Percentiles rank a stretch among this genome's conserved stretches.
Conservation (phyloP, 805 yeast species). For the Wickerhamiella sorbophila region DNA sequence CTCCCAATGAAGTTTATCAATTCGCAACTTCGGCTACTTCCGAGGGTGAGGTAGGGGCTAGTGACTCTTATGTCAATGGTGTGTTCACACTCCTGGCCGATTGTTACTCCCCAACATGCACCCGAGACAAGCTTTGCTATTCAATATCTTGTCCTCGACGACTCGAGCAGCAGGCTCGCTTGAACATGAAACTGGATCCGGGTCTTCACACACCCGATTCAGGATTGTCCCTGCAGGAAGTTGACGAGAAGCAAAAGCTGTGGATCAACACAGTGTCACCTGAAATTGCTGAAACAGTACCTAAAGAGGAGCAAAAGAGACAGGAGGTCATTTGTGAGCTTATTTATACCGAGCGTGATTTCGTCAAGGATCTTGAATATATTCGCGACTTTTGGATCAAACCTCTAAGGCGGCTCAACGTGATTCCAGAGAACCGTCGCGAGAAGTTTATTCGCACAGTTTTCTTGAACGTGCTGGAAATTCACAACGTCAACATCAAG, state of each 20-base stretch:
- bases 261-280: slow-evolving; percentile 91
- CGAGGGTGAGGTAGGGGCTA: slow-evolving; percentile 11
- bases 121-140: slow-evolving; percentile 75
- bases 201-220: slow-evolving; percentile 67
- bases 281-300: slow-evolving; percentile 59
- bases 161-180: slow-evolving; percentile 86
- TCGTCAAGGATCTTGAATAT: slow-evolving; percentile 86
- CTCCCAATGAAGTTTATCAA: slow-evolving; percentile 74
- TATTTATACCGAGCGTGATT: slow-evolving; percentile 85
- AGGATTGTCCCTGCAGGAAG: slow-evolving; percentile 48
- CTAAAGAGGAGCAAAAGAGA: slow-evolving; percentile 74
- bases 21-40: slow-evolving; percentile 26
- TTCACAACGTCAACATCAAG: slow-evolving; percentile 66
- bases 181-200: slow-evolving; percentile 77
- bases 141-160: slow-evolving; percentile 94
- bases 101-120: slow-evolving; percentile 94
- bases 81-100: slow-evolving; percentile 85
- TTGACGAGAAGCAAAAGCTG: slow-evolving; percentile 65
- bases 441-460: slow-evolving; percentile 87
- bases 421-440: slow-evolving; percentile 76
- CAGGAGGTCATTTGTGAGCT: slow-evolving; percentile 94
- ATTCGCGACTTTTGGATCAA: slow-evolving; percentile 87
- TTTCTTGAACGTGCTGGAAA: slow-evolving; percentile 78
- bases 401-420: slow-evolving; percentile 73
- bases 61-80: slow-evolving; percentile 46